These are phyloP conservation scores for Rhizophora apiculata DNA, from an alignment of 345 rosid genomes.

Conservation along the genomic window DNA sequence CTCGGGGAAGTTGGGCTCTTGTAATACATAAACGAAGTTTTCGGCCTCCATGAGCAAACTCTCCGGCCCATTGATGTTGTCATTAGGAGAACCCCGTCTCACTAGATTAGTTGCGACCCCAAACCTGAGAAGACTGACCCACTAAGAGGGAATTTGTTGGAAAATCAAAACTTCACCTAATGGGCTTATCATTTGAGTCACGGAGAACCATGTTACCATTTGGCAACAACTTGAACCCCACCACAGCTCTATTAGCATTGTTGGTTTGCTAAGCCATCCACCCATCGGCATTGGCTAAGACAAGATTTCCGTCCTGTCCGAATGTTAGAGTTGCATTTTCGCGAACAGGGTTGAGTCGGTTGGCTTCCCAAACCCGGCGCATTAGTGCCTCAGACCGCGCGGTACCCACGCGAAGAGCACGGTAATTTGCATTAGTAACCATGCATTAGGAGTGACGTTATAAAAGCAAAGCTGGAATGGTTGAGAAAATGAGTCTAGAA, in stretches of 20 bases:
- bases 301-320: constrained; percentile 51
- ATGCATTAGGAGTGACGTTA: constrained; percentile 13
- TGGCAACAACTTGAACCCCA: constrained; percentile 45
- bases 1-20: constrained; percentile 30
- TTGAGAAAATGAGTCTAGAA: constrained; percentile 2
- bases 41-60: constrained; percentile 14
- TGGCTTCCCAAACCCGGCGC: constrained; percentile 67
- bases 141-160: constrained; percentile 23
- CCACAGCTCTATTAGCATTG: constrained; percentile 58
- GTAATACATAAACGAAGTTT: constrained; percentile 25
- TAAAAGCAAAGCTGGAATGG: constrained; percentile 44
- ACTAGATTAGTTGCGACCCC: constrained; percentile 9
- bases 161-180: constrained; percentile 25
- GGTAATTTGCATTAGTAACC: neutral
- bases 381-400: constrained; percentile 6
- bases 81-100: neutral
- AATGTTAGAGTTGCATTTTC: constrained; percentile 55
- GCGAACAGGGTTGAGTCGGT: constrained; percentile 51
- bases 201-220: constrained; percentile 63
- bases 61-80: neutral
- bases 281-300: constrained; percentile 55
- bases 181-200: constrained; percentile 15
- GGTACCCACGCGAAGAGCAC: constrained; percentile 16
- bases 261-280: constrained; percentile 55
- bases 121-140: constrained; percentile 9